These are phyloP conservation scores for Tricholoma matsutake DNA, from an alignment of 768 basidiomycete species.

Conservation along the genomic window DNA sequence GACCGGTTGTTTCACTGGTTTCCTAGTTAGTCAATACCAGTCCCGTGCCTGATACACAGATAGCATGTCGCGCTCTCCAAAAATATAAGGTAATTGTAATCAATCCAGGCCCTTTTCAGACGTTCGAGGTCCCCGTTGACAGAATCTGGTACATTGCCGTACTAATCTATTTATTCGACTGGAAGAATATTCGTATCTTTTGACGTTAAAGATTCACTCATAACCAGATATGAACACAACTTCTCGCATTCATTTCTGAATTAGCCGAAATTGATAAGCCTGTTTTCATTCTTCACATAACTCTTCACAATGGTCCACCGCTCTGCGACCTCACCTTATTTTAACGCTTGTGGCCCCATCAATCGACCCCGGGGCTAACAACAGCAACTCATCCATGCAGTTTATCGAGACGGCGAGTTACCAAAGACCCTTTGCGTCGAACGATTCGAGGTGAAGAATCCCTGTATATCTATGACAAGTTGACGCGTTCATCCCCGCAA, in stretches of 20 bases:
- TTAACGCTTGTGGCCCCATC: constrained; percentile 7
- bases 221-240: constrained; percentile 9
- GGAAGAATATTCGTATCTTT: background rate
- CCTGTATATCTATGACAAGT: background rate
- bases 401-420: constrained; percentile 19
- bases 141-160: background rate
- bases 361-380: background rate
- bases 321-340: constrained; percentile 3
- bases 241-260: constrained; percentile 22
- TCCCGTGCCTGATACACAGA: background rate
- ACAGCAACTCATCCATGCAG: constrained; percentile 12
- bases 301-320: constrained; percentile 10
- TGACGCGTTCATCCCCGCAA: background rate
- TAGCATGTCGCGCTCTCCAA: background rate
- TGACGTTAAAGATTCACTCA: constrained; percentile 15
- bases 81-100: background rate
- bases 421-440: constrained; percentile 13
- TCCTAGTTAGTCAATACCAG: background rate
- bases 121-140: background rate
- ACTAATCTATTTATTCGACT: background rate
- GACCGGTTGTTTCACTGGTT: background rate
- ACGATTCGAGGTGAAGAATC: constrained; percentile 11
- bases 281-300: constrained; percentile 8
- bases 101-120: background rate
- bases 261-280: constrained; percentile 22